Evolutionary conservation across 768 basidiomycete genomes (phyloP), one percentile per base, ranked within the genome.

Genomic region (Termitomyces sp.): DNA sequence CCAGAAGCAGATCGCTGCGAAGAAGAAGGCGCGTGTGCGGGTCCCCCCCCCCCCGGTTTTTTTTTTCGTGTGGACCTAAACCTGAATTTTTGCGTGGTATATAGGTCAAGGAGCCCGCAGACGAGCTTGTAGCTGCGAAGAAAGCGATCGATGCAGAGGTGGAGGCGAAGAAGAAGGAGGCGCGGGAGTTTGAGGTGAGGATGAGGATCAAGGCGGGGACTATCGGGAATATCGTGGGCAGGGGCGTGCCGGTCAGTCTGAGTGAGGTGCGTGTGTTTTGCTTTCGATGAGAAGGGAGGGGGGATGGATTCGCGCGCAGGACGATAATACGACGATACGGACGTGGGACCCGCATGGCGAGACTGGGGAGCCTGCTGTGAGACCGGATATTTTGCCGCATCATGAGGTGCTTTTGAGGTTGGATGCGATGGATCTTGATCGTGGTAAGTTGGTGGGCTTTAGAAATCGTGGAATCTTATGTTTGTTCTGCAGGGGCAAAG

Each of bases 341-440:
- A 91, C 84, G 55, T 98, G 91, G 89, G 87, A 94, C 73, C 93
- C 95, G 1, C 80, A 84, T 37, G 89, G 87, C 7, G 83, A 86
- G 23, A 77, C 82, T 57, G 86, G 75, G 28, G 84, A 91, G 62
- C 89, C 87, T 23, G 82, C 87, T 63, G 80, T 84, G 63, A 83
- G 81, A 68, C 74, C 79, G 3, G 87, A 82, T 48, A 93, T 98
- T 66, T 80, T 98, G 73, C 87, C 96, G n/a, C 97, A 99, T 70
- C 95, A 99, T 65, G 97, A 99, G 75, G 93, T 98, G 25, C 81
- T 99, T 46, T 82, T 94, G 46, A 83, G 93, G 42, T 76, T 99
- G 27, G 97, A 97, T 66, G 94, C 93, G 23, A 94, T 96, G 83
- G 97, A 98, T 70, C 85, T 97, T 45, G 97, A 99, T 70, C 83